Evolutionary conservation across 495 filamentous ascomycete genomes (phyloP).

Genomic region (Xylaria cubensis): DNA sequence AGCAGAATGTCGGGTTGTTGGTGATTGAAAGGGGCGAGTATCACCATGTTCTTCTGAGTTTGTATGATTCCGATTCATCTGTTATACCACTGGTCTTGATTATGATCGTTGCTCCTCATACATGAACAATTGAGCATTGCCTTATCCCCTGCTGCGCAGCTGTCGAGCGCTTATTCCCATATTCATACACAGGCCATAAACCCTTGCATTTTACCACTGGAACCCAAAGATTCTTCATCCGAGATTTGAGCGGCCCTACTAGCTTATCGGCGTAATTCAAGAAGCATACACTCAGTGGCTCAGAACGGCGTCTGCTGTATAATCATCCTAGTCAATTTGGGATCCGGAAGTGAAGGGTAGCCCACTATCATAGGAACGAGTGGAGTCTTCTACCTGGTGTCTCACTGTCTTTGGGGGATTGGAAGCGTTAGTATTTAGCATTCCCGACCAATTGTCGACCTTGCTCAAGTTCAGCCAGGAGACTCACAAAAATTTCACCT

Average conservation of each 20-base stretch:
- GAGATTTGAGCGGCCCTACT: neutral
- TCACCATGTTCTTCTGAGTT: constrained; percentile 2
- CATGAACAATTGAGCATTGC: constrained; percentile 4
- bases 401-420: constrained; percentile 35
- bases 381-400: constrained; percentile 34
- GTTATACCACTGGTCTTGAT: neutral
- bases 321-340: constrained; percentile 10
- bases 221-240: neutral
- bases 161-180: neutral
- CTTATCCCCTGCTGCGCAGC: constrained; percentile 2
- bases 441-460: constrained; percentile 32
- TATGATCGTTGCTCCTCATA: constrained; percentile 15
- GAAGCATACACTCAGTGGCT: neutral
- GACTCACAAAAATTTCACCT: constrained; percentile 25
- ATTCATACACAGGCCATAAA: constrained; percentile 9
- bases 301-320: neutral
- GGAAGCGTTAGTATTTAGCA: constrained; percentile 33
- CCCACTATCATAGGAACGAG: constrained; percentile 29
- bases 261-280: neutral
- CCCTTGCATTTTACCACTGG: neutral
- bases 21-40: constrained; percentile 25
- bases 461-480: constrained; percentile 31
- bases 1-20: constrained; percentile 1
- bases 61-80: neutral
- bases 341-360: constrained; percentile 31